phyloP scores from a whole-genome alignment of 768 basidiomycete species.

The Clathrus columnatus region DNA sequence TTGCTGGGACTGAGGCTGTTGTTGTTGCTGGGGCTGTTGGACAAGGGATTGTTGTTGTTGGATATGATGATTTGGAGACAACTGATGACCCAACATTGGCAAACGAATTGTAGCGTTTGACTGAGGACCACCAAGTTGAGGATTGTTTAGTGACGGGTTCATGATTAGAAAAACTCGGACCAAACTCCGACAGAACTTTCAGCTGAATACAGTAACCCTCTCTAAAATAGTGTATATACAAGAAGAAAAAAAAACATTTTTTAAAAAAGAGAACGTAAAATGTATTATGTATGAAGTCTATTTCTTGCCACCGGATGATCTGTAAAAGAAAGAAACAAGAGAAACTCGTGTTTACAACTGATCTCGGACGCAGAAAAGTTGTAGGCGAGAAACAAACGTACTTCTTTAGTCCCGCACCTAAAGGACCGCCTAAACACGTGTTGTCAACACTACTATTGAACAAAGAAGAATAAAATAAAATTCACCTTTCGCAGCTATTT shows the following conservation, averaged over 20 bases:
- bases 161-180: slow-evolving; percentile 5
- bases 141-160: slow-evolving; percentile 9
- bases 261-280: neutral
- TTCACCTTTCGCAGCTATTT: slow-evolving; percentile 53
- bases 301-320: neutral
- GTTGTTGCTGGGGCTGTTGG: slow-evolving; percentile 34
- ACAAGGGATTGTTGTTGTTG: slow-evolving; percentile 20
- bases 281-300: neutral
- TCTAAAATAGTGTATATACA: too few relatives aligned
- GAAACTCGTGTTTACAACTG: neutral
- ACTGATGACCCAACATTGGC: slow-evolving; percentile 67
- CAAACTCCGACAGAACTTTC: slow-evolving; percentile 8
- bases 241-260: too few relatives aligned
- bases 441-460: neutral
- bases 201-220: too few relatives aligned
- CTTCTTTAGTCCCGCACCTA: slow-evolving; percentile 83
- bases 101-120: slow-evolving; percentile 32
- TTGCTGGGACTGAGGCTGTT: slow-evolving; percentile 34
- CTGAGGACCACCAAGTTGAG: slow-evolving; percentile 8
- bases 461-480: too few relatives aligned
- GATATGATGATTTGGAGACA: slow-evolving; percentile 48
- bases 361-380: neutral
- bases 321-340: neutral
- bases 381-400: slow-evolving; percentile 32
- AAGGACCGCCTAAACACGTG: slow-evolving; percentile 46